Percentiles rank a stretch among this genome's conserved stretches.
phyloP scores from a whole-genome alignment of 192 early-diverging fungal species.

The Neocallimastix lanati region DNA sequence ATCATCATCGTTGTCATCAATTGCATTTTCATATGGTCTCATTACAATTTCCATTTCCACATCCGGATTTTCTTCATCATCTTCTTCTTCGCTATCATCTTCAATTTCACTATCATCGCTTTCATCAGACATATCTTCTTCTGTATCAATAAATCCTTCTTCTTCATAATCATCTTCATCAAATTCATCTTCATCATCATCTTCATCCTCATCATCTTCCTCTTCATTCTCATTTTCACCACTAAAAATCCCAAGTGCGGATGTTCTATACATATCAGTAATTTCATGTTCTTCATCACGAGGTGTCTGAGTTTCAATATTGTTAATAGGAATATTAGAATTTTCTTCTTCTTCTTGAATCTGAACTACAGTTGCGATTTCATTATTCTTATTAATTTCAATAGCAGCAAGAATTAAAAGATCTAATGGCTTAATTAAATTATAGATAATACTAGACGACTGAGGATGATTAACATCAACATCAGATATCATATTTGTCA shows the following conservation, averaged over 20 bases:
- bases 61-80: slow-evolving; percentile 21
- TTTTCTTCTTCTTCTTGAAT: not conserved
- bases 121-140: slow-evolving; percentile 14
- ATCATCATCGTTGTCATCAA: slow-evolving; percentile 11
- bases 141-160: not conserved
- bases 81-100: slow-evolving; percentile 15
- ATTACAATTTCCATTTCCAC: slow-evolving; percentile 20
- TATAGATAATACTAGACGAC: slow-evolving; percentile 48
- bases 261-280: slow-evolving; percentile 63
- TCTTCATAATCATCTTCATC: slow-evolving; percentile 27
- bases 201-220: slow-evolving; percentile 32
- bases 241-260: slow-evolving; percentile 62
- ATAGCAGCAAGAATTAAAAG: slow-evolving; percentile 73
- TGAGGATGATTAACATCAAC: slow-evolving; percentile 83
- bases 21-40: slow-evolving; percentile 21
- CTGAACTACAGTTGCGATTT: not conserved
- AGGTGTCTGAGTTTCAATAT: not conserved
- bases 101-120: slow-evolving; percentile 19
- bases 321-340: not conserved
- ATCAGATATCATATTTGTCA: slow-evolving; percentile 63
- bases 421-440: slow-evolving; percentile 76
- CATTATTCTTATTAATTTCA: slow-evolving; percentile 53
- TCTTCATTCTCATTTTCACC: slow-evolving; percentile 49
- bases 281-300: slow-evolving; percentile 49
- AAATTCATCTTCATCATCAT: slow-evolving; percentile 40